Evolutionary conservation across 2,329 filamentous ascomycete species (phyloP).

Genomic region (Colletotrichum ledebouriae): DNA sequence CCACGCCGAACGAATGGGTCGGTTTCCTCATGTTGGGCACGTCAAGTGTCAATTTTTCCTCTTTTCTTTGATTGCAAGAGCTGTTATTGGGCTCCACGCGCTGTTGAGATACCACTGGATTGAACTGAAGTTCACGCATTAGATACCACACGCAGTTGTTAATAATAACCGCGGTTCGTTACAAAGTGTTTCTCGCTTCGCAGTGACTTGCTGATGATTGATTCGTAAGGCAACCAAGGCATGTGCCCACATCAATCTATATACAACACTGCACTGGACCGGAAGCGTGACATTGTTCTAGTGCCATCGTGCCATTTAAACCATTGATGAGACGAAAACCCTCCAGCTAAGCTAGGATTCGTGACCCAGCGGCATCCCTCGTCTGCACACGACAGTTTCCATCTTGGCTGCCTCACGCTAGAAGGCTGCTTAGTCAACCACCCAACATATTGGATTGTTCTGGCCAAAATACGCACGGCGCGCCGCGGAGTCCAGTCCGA

Average conservation of each 20-base stretch:
- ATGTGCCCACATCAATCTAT: no score
- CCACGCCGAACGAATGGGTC: conserved; percentile 8
- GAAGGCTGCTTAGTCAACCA: background rate
- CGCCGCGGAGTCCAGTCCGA: background rate
- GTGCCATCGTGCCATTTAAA: no score
- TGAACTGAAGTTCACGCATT: conserved; percentile 37
- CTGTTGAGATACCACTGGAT: conserved; percentile 41
- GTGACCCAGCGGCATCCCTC: background rate
- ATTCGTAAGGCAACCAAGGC: background rate
- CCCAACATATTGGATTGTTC: background rate
- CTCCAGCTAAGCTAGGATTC: background rate
- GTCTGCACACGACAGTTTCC: background rate
- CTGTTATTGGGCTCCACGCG: background rate
- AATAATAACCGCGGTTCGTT: conserved; percentile 16
- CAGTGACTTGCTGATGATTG: background rate
- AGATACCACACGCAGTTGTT: conserved; percentile 40
- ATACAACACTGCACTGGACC: no score
- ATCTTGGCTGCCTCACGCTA: background rate
- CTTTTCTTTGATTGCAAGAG: conserved; percentile 23
- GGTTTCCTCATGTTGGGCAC: conserved; percentile 28
- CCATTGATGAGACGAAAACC: no score
- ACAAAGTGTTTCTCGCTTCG: background rate
- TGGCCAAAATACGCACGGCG: background rate
- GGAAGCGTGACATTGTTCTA: no score
- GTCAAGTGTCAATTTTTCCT: conserved; percentile 25